These are phyloP conservation scores for Alnus rubra DNA, from an alignment of 306 rosid genomes.

Conservation along the genomic window DNA sequence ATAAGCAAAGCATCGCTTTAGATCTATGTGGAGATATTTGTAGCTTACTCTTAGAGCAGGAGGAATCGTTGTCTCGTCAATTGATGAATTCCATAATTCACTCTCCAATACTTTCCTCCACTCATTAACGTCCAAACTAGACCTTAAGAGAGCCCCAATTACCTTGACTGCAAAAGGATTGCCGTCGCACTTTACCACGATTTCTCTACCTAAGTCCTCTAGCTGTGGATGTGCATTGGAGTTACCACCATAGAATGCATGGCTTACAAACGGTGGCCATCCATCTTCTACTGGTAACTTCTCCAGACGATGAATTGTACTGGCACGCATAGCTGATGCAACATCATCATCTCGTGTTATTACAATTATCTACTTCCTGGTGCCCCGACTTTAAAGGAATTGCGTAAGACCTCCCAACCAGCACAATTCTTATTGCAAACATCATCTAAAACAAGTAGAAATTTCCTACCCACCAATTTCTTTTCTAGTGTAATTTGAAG, in stretches of 20 bases:
- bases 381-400: constrained; percentile 5
- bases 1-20: constrained; percentile 15
- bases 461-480: constrained; percentile 1
- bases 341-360: constrained; percentile 18
- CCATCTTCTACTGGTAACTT: constrained; percentile 17
- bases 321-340: constrained; percentile 6
- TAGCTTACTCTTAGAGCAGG: constrained; percentile 17
- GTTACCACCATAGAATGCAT: constrained; percentile 11
- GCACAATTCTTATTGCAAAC: constrained; percentile 25
- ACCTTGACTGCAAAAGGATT: constrained; percentile 24
- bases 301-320: not conserved
- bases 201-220: constrained; percentile 10
- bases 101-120: constrained; percentile 11
- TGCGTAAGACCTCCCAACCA: constrained; percentile 14
- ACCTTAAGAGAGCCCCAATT: constrained; percentile 26
- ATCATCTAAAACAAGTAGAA: constrained; percentile 33
- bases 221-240: constrained; percentile 6
- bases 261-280: constrained; percentile 24
- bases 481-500: constrained; percentile 1
- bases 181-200: constrained; percentile 24
- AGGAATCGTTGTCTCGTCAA: not conserved
- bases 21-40: not conserved
- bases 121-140: not conserved
- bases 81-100: constrained; percentile 21
- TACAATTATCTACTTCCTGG: constrained; percentile 19